Percentiles rank a stretch among this genome's conserved stretches.
Evolutionary conservation across 1,139 yeast species (phyloP).

Genomic region (Komagataea norvegica): DNA sequence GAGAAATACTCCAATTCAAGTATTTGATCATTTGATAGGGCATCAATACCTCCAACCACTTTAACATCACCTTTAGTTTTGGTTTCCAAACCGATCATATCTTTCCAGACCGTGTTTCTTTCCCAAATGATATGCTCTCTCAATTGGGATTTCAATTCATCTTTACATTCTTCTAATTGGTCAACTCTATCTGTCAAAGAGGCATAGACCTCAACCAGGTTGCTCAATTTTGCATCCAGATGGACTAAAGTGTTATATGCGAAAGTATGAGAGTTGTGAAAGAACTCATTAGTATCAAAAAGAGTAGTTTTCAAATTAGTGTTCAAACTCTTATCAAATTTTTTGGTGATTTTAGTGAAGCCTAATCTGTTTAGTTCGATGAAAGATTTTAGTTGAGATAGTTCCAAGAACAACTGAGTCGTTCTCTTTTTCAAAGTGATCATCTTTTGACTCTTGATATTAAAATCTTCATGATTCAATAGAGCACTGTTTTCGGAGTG

Average conservation of each 20-base stretch:
- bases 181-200: conserved; percentile 31
- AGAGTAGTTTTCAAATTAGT: conserved; percentile 43
- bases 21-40: conserved; percentile 18
- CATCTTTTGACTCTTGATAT: conserved; percentile 35
- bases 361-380: conserved; percentile 66
- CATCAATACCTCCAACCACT: conserved; percentile 22
- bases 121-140: conserved; percentile 77
- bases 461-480: conserved; percentile 32
- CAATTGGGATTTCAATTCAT: conserved; percentile 48
- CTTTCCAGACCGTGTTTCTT: conserved; percentile 69
- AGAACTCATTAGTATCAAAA: conserved; percentile 40
- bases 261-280: conserved; percentile 44
- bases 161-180: conserved; percentile 27
- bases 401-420: conserved; percentile 51
- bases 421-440: conserved; percentile 53
- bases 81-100: conserved; percentile 60
- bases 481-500: conserved; percentile 34
- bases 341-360: conserved; percentile 62
- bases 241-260: conserved; percentile 37
- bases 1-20: conserved; percentile 28
- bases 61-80: conserved; percentile 31
- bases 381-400: conserved; percentile 61
- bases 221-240: conserved; percentile 45
- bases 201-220: conserved; percentile 45
- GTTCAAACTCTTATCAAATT: conserved; percentile 61